These are phyloP conservation scores for Torrubiella hemipterigena DNA, from an alignment of 2,329 filamentous ascomycete genomes.

Conservation along the genomic window DNA sequence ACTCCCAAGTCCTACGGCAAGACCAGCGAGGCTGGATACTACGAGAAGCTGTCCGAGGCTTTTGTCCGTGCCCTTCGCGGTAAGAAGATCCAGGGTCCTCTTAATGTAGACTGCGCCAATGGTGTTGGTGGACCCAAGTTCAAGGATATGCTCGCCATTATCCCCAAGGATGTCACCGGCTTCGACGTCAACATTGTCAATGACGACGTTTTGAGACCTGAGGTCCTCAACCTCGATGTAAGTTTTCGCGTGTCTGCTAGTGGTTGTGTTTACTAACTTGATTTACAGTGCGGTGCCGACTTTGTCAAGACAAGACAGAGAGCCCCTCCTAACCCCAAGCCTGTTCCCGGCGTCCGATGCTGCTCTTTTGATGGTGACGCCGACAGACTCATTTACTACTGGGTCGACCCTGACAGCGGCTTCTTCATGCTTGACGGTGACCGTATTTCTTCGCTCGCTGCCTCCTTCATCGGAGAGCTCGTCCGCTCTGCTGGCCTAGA, in stretches of 20 bases:
- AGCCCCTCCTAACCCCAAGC: slow-evolving; percentile 72
- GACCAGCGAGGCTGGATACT: slow-evolving; percentile 84
- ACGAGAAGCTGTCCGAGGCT: slow-evolving; percentile 77
- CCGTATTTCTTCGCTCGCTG: slow-evolving; percentile 87
- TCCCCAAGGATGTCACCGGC: slow-evolving; percentile 57
- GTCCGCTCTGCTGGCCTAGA: slow-evolving; percentile 67
- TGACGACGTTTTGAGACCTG: slow-evolving; percentile 82
- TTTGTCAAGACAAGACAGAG: slow-evolving; percentile 96
- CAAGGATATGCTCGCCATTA: slow-evolving; percentile 69
- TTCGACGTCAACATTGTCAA: slow-evolving; percentile 82
- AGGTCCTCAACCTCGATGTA: slow-evolving; percentile 80
- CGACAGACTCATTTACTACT: slow-evolving; percentile 93
- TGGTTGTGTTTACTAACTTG: slow-evolving; percentile 1
- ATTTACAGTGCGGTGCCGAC: slow-evolving; percentile 75
- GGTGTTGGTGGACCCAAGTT: slow-evolving; percentile 92
- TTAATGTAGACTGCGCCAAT: slow-evolving; percentile 92
- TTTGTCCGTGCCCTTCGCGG: slow-evolving; percentile 76
- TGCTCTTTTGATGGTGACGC: slow-evolving; percentile 93
- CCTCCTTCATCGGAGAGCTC: slow-evolving; percentile 86
- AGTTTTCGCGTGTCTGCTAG: slow-evolving; percentile 16
- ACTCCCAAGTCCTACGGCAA: slow-evolving; percentile 81
- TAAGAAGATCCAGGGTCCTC: slow-evolving; percentile 57
- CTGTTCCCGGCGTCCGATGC: slow-evolving; percentile 62
- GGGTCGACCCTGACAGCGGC: slow-evolving; percentile 64
- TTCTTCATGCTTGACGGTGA: slow-evolving; percentile 95